Conservation (phyloP, 2,329 filamentous ascomycete species). For the Monosporascus sp. region DNA sequence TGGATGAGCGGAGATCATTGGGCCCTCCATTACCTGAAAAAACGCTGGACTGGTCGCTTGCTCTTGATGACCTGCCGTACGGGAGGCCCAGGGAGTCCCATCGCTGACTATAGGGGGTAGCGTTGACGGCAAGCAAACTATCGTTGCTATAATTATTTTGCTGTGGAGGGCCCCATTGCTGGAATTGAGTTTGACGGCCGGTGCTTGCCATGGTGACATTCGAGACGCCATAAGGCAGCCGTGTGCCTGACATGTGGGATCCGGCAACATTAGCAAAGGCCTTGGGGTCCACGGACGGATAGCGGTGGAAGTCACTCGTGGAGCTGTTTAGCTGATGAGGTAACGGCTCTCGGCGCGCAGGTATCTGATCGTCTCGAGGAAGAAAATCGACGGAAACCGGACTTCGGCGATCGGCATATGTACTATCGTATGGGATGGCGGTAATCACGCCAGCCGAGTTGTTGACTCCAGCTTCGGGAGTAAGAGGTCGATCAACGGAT, state of each 20-base stretch:
- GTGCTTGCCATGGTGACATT: conserved; percentile 69
- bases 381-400: conserved; percentile 71
- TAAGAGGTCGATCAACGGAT: conserved; percentile 63
- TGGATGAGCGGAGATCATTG: conserved; percentile 44
- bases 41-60: conserved; percentile 47
- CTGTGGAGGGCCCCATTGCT: conserved; percentile 63
- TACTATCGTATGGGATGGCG: conserved; percentile 78
- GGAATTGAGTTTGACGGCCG: conserved; percentile 67
- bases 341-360: conserved; percentile 63
- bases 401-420: conserved; percentile 59
- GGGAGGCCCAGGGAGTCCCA: conserved; percentile 48
- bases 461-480: conserved; percentile 62
- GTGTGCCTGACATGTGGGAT: conserved; percentile 55
- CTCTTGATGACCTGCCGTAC: conserved; percentile 23
- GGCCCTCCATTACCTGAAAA: conserved; percentile 51
- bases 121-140: conserved; percentile 42
- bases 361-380: conserved; percentile 59
- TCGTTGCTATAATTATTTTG: conserved; percentile 39
- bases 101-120: conserved; percentile 50
- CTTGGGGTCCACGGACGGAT: conserved; percentile 65
- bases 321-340: conserved; percentile 80
- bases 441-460: conserved; percentile 79
- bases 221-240: conserved; percentile 50
- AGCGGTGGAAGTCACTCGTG: conserved; percentile 80
- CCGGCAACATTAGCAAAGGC: conserved; percentile 42